Evolutionary conservation across 352 stramenopile species (phyloP), one percentile per base, ranked within the genome.

Genomic region (Globisporangium acanthophoron): DNA sequence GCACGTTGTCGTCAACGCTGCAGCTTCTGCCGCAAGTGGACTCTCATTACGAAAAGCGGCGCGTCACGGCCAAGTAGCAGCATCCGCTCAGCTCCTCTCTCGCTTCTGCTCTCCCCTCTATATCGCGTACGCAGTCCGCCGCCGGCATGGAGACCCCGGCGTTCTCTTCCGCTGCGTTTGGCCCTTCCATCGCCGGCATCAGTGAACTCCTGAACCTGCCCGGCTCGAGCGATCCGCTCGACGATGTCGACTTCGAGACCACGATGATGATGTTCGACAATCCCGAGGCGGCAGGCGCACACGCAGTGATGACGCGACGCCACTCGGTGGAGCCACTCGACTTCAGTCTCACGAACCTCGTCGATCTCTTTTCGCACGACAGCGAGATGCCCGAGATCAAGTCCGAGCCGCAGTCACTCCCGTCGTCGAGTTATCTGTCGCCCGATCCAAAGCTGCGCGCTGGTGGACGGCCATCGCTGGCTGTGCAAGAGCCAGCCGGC

Each of bases 181-280:
- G 40, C 16, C 37, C 56, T 0, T 56, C 56, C 7, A 39, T 40
- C 40, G 40, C 56, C 8, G 80, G 65, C 61, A 74, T 77, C 45
- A 63, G 61, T 35, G 74, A 85, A 12, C 61, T 81, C 31, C 68
- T 85, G 24, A 79, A 74, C 33, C 51, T 87, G n/a, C 61, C 74
- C 0, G 52, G 66, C 7, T 62, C 74, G 24, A 67, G 76, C 40
- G 76, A 85, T 53, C 52, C 85, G 41, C 67, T 87, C 12, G 66
- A 86, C 45, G 79, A 86, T 64, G 73, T 73, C 31, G 79, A 87
- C 49, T 79, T 87, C 46, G 76, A 85, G 64, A 83, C 69, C 64
- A 83, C 76, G 24, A 82, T 87, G 74, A 74, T 80, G 70, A 66
- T 89, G 73, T 65, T 89, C 11, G 74, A 85, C 40, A 66, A 70